Evolutionary conservation across 2,329 filamentous ascomycete genomes (phyloP).

Genomic region (Colletotrichum tamarilloi): DNA sequence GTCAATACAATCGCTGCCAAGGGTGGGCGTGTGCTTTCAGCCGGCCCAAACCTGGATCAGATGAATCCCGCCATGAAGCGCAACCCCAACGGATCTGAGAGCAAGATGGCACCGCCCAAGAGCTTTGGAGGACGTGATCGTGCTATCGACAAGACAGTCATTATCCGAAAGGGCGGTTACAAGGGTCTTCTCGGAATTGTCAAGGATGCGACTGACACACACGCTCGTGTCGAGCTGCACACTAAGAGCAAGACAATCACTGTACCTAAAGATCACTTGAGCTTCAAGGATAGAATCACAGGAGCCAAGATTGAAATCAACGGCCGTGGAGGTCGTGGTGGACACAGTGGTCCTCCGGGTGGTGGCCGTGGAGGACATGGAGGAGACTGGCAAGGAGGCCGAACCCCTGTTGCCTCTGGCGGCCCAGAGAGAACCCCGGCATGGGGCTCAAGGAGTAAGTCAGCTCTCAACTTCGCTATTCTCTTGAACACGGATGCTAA

Average conservation of each 20-base stretch:
- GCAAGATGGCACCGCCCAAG: constrained; percentile 75
- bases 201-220: constrained; percentile 89
- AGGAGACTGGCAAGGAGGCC: constrained; percentile 70
- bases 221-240: constrained; percentile 91
- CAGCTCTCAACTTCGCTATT: constrained; percentile 37
- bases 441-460: constrained; percentile 77
- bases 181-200: constrained; percentile 96
- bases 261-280: constrained; percentile 83
- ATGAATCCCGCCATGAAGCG: constrained; percentile 93
- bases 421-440: constrained; percentile 79
- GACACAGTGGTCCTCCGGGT: constrained; percentile 52
- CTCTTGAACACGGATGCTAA: constrained; percentile 39
- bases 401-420: constrained; percentile 72
- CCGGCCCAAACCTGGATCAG: constrained; percentile 83
- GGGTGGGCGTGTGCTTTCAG: constrained; percentile 76
- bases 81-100: constrained; percentile 67
- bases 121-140: constrained; percentile 80
- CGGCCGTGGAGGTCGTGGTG: constrained; percentile 56
- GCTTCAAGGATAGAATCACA: constrained; percentile 85
- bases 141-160: constrained; percentile 90
- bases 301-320: constrained; percentile 82
- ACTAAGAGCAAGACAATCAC: constrained; percentile 93
- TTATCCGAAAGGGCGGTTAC: constrained; percentile 86
- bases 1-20: constrained; percentile 95
- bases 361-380: constrained; percentile 57